These are phyloP conservation scores for Malassezia sp. DNA, from an alignment of 1,284 basidiomycete genomes.

Conservation along the genomic window DNA sequence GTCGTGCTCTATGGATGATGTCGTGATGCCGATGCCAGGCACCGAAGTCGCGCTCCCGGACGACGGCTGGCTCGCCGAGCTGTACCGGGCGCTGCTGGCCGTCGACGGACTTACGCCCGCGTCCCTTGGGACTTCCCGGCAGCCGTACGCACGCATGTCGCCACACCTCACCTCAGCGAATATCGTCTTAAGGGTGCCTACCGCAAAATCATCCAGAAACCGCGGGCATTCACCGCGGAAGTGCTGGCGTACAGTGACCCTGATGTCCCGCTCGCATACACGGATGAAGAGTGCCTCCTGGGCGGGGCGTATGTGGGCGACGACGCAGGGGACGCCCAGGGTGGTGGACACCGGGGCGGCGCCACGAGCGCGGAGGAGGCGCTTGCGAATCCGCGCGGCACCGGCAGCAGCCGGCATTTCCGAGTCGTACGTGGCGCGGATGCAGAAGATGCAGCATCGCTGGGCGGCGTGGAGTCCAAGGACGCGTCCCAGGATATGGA, in stretches of 20 bases:
- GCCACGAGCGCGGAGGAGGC: too few relatives aligned
- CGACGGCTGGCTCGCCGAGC: constrained; percentile 65
- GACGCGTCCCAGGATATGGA: neutral
- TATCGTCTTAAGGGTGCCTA: constrained; percentile 87
- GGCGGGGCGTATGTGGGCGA: constrained; percentile 1
- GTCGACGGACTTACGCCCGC: constrained; percentile 77
- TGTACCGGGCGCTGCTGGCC: constrained; percentile 66
- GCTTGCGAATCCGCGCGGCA: too few relatives aligned
- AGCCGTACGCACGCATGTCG: too few relatives aligned
- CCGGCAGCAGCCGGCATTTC: too few relatives aligned
- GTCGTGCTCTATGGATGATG: constrained; percentile 80
- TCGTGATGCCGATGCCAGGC: constrained; percentile 88
- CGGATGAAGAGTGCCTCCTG: constrained; percentile 84
- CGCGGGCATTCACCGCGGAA: constrained; percentile 66
- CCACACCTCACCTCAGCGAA: too few relatives aligned
- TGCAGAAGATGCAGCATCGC: too few relatives aligned
- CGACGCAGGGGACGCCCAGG: too few relatives aligned
- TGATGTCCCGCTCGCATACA: constrained; percentile 74
- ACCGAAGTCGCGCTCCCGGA: constrained; percentile 74
- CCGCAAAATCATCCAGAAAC: constrained; percentile 75
- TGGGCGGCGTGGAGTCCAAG: too few relatives aligned
- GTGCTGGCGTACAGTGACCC: constrained; percentile 83
- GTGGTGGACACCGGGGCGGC: too few relatives aligned
- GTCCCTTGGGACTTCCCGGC: constrained; percentile 58
- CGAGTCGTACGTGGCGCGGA: too few relatives aligned